These are phyloP conservation scores for Fusarium hainanense DNA, from an alignment of 2,329 filamentous ascomycete species.

Conservation along the genomic window DNA sequence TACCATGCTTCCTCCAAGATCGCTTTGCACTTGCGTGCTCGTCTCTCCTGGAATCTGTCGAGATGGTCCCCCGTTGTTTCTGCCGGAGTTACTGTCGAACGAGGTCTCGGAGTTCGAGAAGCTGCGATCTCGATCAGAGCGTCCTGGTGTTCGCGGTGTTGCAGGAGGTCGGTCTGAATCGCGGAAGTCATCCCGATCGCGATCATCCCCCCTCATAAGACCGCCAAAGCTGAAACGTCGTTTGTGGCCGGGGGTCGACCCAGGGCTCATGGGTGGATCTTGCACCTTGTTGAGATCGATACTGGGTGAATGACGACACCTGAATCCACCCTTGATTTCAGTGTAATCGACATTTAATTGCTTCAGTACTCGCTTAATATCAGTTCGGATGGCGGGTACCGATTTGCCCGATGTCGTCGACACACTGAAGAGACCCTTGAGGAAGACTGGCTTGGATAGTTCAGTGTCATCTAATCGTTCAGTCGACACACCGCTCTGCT, in stretches of 20 bases:
- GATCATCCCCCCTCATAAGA: conserved; percentile 65
- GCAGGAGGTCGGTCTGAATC: conserved; percentile 62
- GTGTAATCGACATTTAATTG: conserved; percentile 90
- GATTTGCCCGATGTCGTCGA: conserved; percentile 96
- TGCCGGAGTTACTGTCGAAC: conserved; percentile 75
- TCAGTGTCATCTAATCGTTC: conserved; percentile 76
- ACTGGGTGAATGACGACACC: conserved; percentile 87
- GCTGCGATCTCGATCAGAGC: conserved; percentile 71
- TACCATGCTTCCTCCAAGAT: conserved; percentile 84
- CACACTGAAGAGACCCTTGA: conserved; percentile 97
- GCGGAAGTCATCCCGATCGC: conserved; percentile 76
- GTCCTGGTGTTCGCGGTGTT: conserved; percentile 58
- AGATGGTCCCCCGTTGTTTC: conserved; percentile 62
- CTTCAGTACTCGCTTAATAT: conserved; percentile 89
- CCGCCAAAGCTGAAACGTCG: conserved; percentile 88
- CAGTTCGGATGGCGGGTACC: conserved; percentile 82
- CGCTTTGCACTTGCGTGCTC: conserved; percentile 89
- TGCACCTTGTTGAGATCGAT: conserved; percentile 83
- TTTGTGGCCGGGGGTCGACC: conserved; percentile 68
- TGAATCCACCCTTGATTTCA: conserved; percentile 94
- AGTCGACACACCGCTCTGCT: conserved; percentile 69
- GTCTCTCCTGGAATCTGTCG: conserved; percentile 82
- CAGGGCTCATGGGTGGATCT: conserved; percentile 71
- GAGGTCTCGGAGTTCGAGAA: conserved; percentile 90
- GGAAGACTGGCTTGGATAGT: conserved; percentile 90